Base-by-base conservation (phyloP, 352 stramenopile genomes). In the Pythium utonaiense region DNA sequence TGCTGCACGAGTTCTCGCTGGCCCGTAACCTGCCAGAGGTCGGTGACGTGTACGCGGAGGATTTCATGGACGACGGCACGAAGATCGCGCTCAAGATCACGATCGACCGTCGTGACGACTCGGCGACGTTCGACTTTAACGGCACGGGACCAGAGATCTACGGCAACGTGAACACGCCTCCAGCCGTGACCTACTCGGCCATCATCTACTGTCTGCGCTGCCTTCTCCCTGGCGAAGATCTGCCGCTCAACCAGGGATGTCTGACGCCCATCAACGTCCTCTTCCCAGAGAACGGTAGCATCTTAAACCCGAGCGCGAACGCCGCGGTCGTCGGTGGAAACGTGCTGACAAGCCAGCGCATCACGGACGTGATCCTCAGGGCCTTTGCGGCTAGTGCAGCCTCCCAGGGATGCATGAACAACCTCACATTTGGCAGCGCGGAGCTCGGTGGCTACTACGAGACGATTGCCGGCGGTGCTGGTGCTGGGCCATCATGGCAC, bases 331-430 rank as follows among this genome's bases (percentile, higher is more conserved):
- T 99, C 1, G 97, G 97, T 34, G 97, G 97, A 14, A 99, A 99
- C 64, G 97, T 99, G 30, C 78, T 99, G 8, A 99, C 96, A 17
- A 98, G 93, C 34, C 97, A 99, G 72, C 88, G 97, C 34, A 93
- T 99, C 40, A 98, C 98, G 0, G 97, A 99, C 82, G 97, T 99
- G 51, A 97, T 99, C 28, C 79, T 99, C 44, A 91, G 92, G 63
- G 96, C 97, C 2, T 99, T 99, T 70, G 85, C 66, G 3, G 97
- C 96, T 13, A 98, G 93, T 67, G 97, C 97, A 5, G 97, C 96
- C 1, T 98, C 92, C 36, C 97, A 99, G 68, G 97, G 97, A 0
- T 99, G 97, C 71, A 99, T 99, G 97, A 99, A 99, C 80, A 99
- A 99, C 72, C 82, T 99, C 24, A 99, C 95, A 19, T 99, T 99